These are phyloP conservation scores for Venturiaceae sp. DNA, from an alignment of 2,329 filamentous ascomycete genomes.

Conservation along the genomic window DNA sequence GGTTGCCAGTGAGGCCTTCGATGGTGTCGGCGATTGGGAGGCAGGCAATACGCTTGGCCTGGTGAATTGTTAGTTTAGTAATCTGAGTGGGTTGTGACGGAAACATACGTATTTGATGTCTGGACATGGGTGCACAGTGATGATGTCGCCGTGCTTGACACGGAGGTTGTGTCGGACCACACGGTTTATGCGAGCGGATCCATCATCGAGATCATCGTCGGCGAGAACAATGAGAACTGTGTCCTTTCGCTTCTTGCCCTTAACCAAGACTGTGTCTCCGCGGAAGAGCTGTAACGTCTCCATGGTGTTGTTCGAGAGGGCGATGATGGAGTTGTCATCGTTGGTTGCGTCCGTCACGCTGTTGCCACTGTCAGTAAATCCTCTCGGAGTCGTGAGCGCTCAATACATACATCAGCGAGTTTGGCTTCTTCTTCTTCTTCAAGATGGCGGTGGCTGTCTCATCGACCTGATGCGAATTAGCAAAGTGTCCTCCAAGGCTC, in stretches of 20 bases:
- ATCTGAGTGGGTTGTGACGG: not conserved
- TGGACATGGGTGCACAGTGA: constrained; percentile 94
- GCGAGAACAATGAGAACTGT: constrained; percentile 95
- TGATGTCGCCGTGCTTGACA: constrained; percentile 96
- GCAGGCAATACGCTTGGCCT: constrained; percentile 98
- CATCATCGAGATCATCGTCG: constrained; percentile 96
- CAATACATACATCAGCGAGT: constrained; percentile 77
- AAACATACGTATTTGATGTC: constrained; percentile 97
- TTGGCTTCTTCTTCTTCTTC: constrained; percentile 99
- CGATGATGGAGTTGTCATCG: constrained; percentile 99
- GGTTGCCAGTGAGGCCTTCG: constrained; percentile 91
- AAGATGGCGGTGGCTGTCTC: constrained; percentile 93
- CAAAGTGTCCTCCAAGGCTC: constrained; percentile 12
- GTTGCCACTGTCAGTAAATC: constrained; percentile 22
- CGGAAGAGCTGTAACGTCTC: constrained; percentile 96
- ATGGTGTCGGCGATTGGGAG: constrained; percentile 97
- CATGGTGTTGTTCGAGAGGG: constrained; percentile 97
- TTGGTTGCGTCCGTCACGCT: constrained; percentile 97
- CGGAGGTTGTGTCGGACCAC: constrained; percentile 97
- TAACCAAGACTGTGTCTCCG: constrained; percentile 93
- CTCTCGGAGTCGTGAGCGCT: not conserved
- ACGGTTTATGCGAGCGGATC: constrained; percentile 93
- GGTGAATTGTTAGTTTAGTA: constrained; percentile 16
- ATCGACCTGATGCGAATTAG: constrained; percentile 54
- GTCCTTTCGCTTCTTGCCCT: constrained; percentile 99